Base-by-base conservation (phyloP, 495 filamentous ascomycete species). In the Collariella sp. region DNA sequence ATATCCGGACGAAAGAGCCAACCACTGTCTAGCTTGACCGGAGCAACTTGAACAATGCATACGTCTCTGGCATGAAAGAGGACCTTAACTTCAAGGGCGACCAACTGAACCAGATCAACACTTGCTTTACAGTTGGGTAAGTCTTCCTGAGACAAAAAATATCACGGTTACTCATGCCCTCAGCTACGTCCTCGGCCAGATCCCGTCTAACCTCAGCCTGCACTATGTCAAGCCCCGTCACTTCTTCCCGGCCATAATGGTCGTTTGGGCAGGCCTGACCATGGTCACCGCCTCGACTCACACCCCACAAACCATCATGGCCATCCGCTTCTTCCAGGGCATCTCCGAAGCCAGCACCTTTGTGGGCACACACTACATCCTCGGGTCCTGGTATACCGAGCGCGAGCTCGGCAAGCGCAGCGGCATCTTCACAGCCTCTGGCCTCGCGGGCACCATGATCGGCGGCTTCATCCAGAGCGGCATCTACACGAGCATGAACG, bases 321-420 rank as follows among this genome's bases (percentile, higher is more conserved):
- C 76, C 1, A 82, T 87, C 55, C 79, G 84, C 5, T 85, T 87
- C 72, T 83, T 87, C 60, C 76, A 82, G 59, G 83, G 80, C n/a
- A 61, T 84, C 10, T 72, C 73, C 33, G 83, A 87, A 64, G 68
- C 78, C 0, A 77, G 68, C 49, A 82, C 77, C 10, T 86, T 84
- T 43, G 76, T 79, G 6, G 82, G 84, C 15, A 83, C 78, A 0
- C 81, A 83, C 35, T 85, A 83, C 57, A 79, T 87, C 60, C 68
- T 86, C 2, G 82, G 83, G 2, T 76, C 76, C 0, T 87, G 83
- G 83, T 87, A 87, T 55, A 84, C 76, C 3, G 73, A 79, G 52
- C 68, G 70, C 33, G 84, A 87, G 64, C 69, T 85, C 2, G 82
- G 79, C 1, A 87, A 85, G 61, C 74, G 84, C 3, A 79, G 69